A percentile compares a stretch with the other conserved stretches of the same genome.
Evolutionary conservation across 768 basidiomycete species (phyloP).

Genomic region (Galerina marginata): DNA sequence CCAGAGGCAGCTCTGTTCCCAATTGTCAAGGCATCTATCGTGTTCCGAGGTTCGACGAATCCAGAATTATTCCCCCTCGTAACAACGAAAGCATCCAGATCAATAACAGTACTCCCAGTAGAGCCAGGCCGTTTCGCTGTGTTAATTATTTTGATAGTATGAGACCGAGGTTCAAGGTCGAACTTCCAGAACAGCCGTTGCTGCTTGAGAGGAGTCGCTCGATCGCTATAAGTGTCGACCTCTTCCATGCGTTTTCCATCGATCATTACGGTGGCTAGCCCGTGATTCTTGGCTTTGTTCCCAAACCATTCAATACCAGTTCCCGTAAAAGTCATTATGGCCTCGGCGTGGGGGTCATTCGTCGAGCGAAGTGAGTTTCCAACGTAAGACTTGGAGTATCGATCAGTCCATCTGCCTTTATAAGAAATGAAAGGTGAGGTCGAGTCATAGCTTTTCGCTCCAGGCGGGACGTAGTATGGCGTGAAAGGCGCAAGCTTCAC

Average conservation of each 20-base stretch:
- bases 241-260: slow-evolving; percentile 53
- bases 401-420: slow-evolving; percentile 61
- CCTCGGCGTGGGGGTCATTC: slow-evolving; percentile 49
- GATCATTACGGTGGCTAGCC: slow-evolving; percentile 60
- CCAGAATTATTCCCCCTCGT: slow-evolving; percentile 43
- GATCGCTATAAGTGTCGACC: slow-evolving; percentile 51
- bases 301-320: slow-evolving; percentile 85
- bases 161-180: slow-evolving; percentile 53
- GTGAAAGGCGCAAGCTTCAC: slow-evolving; percentile 52
- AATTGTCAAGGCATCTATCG: background rate
- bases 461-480: slow-evolving; percentile 77
- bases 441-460: slow-evolving; percentile 74
- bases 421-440: slow-evolving; percentile 70
- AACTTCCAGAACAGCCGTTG: slow-evolving; percentile 72
- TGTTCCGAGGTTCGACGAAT: background rate
- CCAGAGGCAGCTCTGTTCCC: slow-evolving; percentile 11
- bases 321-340: slow-evolving; percentile 68
- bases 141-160: slow-evolving; percentile 70
- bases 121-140: slow-evolving; percentile 47
- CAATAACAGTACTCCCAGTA: slow-evolving; percentile 41
- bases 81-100: slow-evolving; percentile 73
- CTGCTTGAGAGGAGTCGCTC: slow-evolving; percentile 43
- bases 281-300: slow-evolving; percentile 56
- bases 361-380: slow-evolving; percentile 58
- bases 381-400: slow-evolving; percentile 56